A percentile compares a stretch with the other conserved stretches of the same genome.
phyloP scores from a whole-genome alignment of 306 rosid species.

The Comarum palustre region DNA sequence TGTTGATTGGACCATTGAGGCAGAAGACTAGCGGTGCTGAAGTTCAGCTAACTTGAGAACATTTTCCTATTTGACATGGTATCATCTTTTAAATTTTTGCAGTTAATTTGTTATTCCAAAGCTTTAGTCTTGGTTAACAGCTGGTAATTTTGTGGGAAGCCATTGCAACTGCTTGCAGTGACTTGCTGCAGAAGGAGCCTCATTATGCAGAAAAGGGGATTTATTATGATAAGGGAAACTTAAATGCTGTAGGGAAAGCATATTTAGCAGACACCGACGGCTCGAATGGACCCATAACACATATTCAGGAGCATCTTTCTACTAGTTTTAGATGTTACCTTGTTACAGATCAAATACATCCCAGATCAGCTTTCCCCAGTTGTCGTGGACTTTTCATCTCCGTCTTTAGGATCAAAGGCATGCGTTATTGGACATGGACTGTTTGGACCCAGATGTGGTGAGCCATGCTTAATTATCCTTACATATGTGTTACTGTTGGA shows the following conservation, averaged over 20 bases:
- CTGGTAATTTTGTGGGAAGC: constrained; percentile 96
- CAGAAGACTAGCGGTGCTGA: constrained; percentile 78
- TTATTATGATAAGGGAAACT: constrained; percentile 32
- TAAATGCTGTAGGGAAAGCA: constrained; percentile 31
- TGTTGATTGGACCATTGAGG: constrained; percentile 78
- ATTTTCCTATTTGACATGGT: constrained; percentile 3
- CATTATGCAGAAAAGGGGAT: constrained; percentile 37
- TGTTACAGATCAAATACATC: constrained; percentile 66
- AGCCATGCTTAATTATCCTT: background rate
- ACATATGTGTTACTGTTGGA: background rate
- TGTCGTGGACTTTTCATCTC: constrained; percentile 51
- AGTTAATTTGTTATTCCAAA: constrained; percentile 62
- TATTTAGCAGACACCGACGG: constrained; percentile 20
- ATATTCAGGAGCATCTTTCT: constrained; percentile 25
- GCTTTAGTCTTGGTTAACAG: constrained; percentile 80
- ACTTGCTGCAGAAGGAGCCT: constrained; percentile 54
- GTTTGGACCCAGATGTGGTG: constrained; percentile 91
- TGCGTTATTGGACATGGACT: constrained; percentile 84
- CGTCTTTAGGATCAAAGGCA: constrained; percentile 74
- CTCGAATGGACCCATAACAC: constrained; percentile 30
- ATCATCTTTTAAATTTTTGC: constrained; percentile 1
- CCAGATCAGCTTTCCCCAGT: constrained; percentile 70
- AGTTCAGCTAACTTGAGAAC: constrained; percentile 68
- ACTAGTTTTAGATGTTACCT: constrained; percentile 70
- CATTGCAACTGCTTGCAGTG: constrained; percentile 61